Evolutionary conservation across 345 rosid genomes (phyloP).

Genomic region (Garcia nutans): DNA sequence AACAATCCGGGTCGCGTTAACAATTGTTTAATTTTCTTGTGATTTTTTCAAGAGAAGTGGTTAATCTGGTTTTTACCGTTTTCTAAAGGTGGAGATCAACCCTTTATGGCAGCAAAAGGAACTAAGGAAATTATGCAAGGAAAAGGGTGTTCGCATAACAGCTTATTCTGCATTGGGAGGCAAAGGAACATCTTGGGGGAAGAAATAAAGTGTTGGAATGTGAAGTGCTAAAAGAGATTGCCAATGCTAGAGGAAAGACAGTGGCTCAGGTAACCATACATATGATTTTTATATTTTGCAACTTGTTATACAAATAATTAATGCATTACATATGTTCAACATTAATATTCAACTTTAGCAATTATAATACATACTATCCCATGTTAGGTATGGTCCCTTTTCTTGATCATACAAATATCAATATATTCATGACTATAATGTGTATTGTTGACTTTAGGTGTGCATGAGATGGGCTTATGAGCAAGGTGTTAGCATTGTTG

Average conservation of each 20-base stretch:
- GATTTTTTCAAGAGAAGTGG: too few species aligned
- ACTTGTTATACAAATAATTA: too few species aligned
- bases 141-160: constrained; percentile 28
- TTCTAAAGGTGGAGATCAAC: constrained; percentile 37
- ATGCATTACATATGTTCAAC: too few species aligned
- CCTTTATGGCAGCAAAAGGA: constrained; percentile 40
- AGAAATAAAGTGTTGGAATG: constrained; percentile 25
- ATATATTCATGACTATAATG: too few species aligned
- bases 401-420: too few species aligned
- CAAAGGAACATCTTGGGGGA: constrained; percentile 39
- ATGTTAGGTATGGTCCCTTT: too few species aligned
- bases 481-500: constrained; percentile 30
- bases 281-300: too few species aligned
- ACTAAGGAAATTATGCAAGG: constrained; percentile 30
- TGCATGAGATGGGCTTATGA: constrained; percentile 38
- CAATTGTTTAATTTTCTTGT: too few species aligned
- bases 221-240: constrained; percentile 31
- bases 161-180: constrained; percentile 40
- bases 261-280: constrained; percentile 32
- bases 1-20: too few species aligned
- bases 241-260: constrained; percentile 31
- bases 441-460: too few species aligned
- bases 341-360: too few species aligned
- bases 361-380: too few species aligned
- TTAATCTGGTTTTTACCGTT: background rate